Conservation (phyloP, 306 rosid genomes). For the Medicago lupulina region DNA sequence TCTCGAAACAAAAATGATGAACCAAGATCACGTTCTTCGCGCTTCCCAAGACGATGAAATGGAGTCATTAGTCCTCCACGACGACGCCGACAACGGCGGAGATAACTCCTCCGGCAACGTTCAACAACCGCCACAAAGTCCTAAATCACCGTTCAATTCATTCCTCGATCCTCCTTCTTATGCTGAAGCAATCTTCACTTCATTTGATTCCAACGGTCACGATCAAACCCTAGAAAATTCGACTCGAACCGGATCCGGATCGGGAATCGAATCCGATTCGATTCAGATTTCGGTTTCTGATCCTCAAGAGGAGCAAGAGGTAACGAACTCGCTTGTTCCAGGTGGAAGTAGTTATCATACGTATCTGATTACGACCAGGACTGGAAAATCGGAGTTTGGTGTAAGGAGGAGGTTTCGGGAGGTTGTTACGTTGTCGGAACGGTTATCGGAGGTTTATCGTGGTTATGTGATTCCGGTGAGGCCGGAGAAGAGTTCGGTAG, state of each 20-base stretch:
- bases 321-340: slow-evolving; percentile 76
- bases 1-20: slow-evolving; percentile 46
- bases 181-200: slow-evolving; percentile 72
- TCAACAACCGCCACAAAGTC: slow-evolving; percentile 46
- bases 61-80: slow-evolving; percentile 58
- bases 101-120: slow-evolving; percentile 2
- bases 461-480: slow-evolving; percentile 83
- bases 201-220: slow-evolving; percentile 61
- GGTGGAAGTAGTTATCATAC: slow-evolving; percentile 69
- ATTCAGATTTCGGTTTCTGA: slow-evolving; percentile 74
- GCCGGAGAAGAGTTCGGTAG: slow-evolving; percentile 94
- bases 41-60: slow-evolving; percentile 48
- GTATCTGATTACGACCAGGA: slow-evolving; percentile 75
- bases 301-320: slow-evolving; percentile 85
- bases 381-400: slow-evolving; percentile 71
- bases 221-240: slow-evolving; percentile 29
- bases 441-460: slow-evolving; percentile 80
- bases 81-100: slow-evolving; percentile 10
- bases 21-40: slow-evolving; percentile 35
- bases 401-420: slow-evolving; percentile 87
- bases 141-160: slow-evolving; percentile 55
- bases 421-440: slow-evolving; percentile 81
- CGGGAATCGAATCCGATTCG: slow-evolving; percentile 45
- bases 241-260: slow-evolving; percentile 43
- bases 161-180: slow-evolving; percentile 74